A percentile compares a stretch with the other conserved stretches of the same genome.
These are phyloP conservation scores for Alternaria solani DNA, from an alignment of 2,329 filamentous ascomycete genomes.

Conservation along the genomic window DNA sequence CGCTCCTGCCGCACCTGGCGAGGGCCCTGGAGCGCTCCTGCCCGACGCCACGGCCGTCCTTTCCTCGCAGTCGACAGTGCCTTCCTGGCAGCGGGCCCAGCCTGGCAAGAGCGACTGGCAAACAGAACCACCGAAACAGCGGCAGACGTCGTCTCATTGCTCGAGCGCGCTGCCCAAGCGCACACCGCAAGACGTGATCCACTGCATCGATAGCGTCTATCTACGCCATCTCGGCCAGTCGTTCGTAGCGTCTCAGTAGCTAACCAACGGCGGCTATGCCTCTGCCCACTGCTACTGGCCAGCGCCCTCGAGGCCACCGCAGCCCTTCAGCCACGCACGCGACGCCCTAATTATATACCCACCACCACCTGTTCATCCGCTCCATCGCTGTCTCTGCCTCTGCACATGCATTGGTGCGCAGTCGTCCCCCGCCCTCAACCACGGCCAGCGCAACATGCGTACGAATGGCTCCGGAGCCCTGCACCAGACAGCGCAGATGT, in stretches of 20 bases:
- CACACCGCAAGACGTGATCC: constrained; percentile 37
- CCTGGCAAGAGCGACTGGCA: constrained; percentile 18
- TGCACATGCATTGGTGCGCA: not conserved
- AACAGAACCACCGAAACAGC: constrained; percentile 16
- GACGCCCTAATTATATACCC: constrained; percentile 34
- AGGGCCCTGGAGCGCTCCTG: constrained; percentile 7
- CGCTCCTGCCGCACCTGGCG: constrained; percentile 13
- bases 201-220: constrained; percentile 38
- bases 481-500: constrained; percentile 4
- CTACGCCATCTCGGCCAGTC: constrained; percentile 27
- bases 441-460: constrained; percentile 1
- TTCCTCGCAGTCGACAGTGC: constrained; percentile 1
- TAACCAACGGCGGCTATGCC: constrained; percentile 37
- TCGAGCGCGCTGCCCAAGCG: constrained; percentile 23
- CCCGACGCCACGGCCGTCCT: constrained; percentile 1
- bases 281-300: constrained; percentile 23
- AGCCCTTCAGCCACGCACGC: constrained; percentile 31
- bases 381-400: not conserved
- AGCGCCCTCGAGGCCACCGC: constrained; percentile 16
- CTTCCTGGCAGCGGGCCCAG: constrained; percentile 3
- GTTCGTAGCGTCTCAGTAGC: constrained; percentile 25
- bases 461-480: constrained; percentile 10
- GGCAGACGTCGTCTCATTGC: constrained; percentile 32
- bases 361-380: constrained; percentile 14
- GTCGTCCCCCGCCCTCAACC: not conserved